Evolutionary conservation across 495 filamentous ascomycete genomes (phyloP), one percentile per base, ranked within the genome.

Genomic region (Hyaloscypha hepaticicola): DNA sequence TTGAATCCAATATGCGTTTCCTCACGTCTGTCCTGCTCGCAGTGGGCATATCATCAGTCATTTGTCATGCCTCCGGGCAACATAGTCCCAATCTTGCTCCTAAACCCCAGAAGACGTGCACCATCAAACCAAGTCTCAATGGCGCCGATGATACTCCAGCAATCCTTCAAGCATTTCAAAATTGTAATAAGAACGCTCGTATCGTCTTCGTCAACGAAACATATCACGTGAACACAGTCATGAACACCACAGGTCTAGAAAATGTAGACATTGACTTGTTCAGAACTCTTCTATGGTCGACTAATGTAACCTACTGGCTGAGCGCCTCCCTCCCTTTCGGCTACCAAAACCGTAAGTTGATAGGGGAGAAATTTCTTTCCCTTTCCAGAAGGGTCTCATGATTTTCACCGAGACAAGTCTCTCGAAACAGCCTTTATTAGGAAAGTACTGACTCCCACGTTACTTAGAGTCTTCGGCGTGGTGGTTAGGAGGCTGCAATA

Each of bases 211-310:
- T 71, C 11, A 69, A 77, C 58, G 61, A 73, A 33, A 76, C 72
- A 3, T 80, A 77, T 58, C 62, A 77, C 58, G 67, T 82, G 63
- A 75, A 78, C 56, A 73, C 72, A 0, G 73, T 79, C 0, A 71
- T 82, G 71, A 79, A 80, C 58, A 82, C 75, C 0, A 79, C 78
- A n/a, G 73, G 73, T 27, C 68, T 83, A 28, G 55, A 72, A n/a
- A 75, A 80, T 52, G 74, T 71, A 34, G 71, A 77, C 2, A 74
- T 81, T 25, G 72, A 74, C 11, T 51, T 80, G 5, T 63, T 72
- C 12, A 79, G 80, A 24, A 69, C 61, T 12, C 38, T 72, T 11
- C 28, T 71, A 14, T 82, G 76, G 70, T 75, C 73, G 29, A 78
- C 72, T 5, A 73, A 82, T 58, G 76, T 79, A 3, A 45, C 62